Percentiles rank a stretch among this genome's conserved stretches.
These are phyloP conservation scores for Apiospora sp. DNA, from an alignment of 2,329 filamentous ascomycete species.

Conservation along the genomic window DNA sequence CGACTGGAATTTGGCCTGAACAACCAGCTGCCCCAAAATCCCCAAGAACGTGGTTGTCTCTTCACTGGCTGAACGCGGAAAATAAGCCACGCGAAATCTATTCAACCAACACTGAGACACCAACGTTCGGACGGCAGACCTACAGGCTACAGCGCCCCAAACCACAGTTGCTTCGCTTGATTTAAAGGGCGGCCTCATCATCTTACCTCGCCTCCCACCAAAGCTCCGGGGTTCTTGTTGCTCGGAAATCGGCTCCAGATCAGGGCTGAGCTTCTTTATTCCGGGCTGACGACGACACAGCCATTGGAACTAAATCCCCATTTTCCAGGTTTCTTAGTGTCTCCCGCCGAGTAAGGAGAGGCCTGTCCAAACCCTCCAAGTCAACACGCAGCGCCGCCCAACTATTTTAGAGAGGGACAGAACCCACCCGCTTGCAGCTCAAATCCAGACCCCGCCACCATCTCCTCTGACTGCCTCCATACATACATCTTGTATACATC, in stretches of 20 bases:
- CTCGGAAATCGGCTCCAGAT: background rate
- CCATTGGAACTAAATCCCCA: slow-evolving; percentile 15
- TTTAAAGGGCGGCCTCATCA: background rate
- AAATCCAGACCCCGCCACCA: slow-evolving; percentile 21
- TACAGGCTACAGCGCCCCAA: background rate
- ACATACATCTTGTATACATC: slow-evolving; percentile 13
- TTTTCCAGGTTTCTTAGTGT: slow-evolving; percentile 12
- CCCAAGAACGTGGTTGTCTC: background rate
- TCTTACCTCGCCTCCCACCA: background rate
- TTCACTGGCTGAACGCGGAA: background rate
- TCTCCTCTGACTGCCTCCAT: background rate
- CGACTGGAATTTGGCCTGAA: slow-evolving; percentile 3
- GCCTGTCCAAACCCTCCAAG: background rate
- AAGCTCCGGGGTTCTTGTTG: background rate
- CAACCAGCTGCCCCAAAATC: slow-evolving; percentile 1
- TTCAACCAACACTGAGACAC: background rate
- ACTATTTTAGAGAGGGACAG: slow-evolving; percentile 20
- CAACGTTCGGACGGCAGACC: background rate
- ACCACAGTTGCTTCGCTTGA: background rate
- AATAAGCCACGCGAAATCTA: slow-evolving; percentile 11
- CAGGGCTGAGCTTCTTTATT: background rate
- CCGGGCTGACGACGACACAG: slow-evolving; percentile 18
- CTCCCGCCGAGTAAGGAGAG: slow-evolving; percentile 6
- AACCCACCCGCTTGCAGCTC: slow-evolving; percentile 21
- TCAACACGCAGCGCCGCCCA: slow-evolving; percentile 4